phyloP scores from a whole-genome alignment of 768 basidiomycete genomes.

The Tulasnella sp. region DNA sequence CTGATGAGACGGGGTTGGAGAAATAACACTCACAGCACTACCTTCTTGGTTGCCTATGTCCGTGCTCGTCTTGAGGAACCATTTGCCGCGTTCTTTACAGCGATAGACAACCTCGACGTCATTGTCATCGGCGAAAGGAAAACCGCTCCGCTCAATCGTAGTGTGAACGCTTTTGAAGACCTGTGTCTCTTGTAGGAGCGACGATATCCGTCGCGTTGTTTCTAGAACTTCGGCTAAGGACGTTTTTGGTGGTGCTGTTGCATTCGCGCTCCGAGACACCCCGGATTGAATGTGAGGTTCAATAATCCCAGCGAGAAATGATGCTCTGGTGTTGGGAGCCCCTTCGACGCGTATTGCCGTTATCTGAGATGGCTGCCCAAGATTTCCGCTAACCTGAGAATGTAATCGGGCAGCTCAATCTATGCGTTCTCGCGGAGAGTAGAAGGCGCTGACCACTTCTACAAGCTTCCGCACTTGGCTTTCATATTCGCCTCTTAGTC shows the following conservation, averaged over 20 bases:
- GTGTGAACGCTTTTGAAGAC: slow-evolving; percentile 63
- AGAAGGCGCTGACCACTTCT: slow-evolving; percentile 42
- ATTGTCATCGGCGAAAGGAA: slow-evolving; percentile 41
- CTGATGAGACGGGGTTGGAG: neutral
- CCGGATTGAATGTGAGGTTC: slow-evolving; percentile 38
- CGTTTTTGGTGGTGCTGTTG: slow-evolving; percentile 27
- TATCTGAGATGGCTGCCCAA: slow-evolving; percentile 55
- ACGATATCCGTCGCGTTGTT: slow-evolving; percentile 55
- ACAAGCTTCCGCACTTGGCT: slow-evolving; percentile 50
- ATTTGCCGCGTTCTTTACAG: slow-evolving; percentile 56
- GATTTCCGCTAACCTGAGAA: slow-evolving; percentile 52
- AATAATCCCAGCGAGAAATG: slow-evolving; percentile 74
- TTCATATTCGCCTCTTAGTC: slow-evolving; percentile 69
- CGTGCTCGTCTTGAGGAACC: slow-evolving; percentile 72
- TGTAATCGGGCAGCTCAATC: neutral
- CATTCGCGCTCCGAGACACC: slow-evolving; percentile 16
- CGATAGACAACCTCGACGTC: slow-evolving; percentile 77
- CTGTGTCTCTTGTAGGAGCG: slow-evolving; percentile 58
- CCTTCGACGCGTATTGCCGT: slow-evolving; percentile 76
- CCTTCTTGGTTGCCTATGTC: slow-evolving; percentile 92
- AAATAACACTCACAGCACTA: slow-evolving; percentile 56
- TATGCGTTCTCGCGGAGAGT: slow-evolving; percentile 27
- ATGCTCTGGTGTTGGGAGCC: slow-evolving; percentile 56
- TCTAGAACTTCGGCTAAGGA: slow-evolving; percentile 59
- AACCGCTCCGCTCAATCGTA: slow-evolving; percentile 46